phyloP scores from a whole-genome alignment of 1,284 basidiomycete genomes.

The Ganoderma meredithae region DNA sequence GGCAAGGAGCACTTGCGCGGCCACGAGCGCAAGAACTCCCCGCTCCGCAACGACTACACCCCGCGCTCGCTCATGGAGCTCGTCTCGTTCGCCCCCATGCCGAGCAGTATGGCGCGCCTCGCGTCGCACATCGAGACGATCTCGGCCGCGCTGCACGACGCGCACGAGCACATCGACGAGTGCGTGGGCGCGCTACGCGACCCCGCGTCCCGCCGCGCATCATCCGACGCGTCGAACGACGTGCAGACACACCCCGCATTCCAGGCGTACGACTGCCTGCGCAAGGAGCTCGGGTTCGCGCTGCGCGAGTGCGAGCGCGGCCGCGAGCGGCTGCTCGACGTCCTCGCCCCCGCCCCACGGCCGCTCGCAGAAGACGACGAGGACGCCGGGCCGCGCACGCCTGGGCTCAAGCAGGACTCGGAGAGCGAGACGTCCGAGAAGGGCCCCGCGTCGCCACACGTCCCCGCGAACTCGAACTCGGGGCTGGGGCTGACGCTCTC shows the following conservation, averaged over 20 bases:
- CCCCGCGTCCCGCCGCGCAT: constrained; percentile 20
- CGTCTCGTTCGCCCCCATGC: constrained; percentile 74
- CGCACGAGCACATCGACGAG: constrained; percentile 64
- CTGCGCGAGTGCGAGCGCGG: constrained; percentile 83
- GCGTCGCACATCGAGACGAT: constrained; percentile 76
- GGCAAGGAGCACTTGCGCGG: constrained; percentile 20
- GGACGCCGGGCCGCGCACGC: constrained; percentile 54
- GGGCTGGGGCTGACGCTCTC: constrained; percentile 29
- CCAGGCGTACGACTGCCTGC: constrained; percentile 74
- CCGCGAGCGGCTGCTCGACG: constrained; percentile 63
- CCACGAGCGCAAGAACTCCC: constrained; percentile 26
- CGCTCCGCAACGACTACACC: constrained; percentile 15
- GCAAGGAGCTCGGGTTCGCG: constrained; percentile 75
- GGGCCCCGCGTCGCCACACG: constrained; percentile 42
- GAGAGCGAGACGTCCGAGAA: constrained; percentile 63
- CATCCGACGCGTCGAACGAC: constrained; percentile 15
- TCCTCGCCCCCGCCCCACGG: constrained; percentile 50
- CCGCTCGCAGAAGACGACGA: constrained; percentile 40
- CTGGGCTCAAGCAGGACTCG: constrained; percentile 56
- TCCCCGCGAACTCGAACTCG: constrained; percentile 5
- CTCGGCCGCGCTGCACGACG: constrained; percentile 69
- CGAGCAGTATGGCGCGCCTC: constrained; percentile 69
- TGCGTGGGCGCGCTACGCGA: constrained; percentile 64
- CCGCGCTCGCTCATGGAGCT: constrained; percentile 39
- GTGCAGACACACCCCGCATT: constrained; percentile 55